Base-by-base conservation (phyloP, 805 yeast species). In the Saturnispora dispora region DNA sequence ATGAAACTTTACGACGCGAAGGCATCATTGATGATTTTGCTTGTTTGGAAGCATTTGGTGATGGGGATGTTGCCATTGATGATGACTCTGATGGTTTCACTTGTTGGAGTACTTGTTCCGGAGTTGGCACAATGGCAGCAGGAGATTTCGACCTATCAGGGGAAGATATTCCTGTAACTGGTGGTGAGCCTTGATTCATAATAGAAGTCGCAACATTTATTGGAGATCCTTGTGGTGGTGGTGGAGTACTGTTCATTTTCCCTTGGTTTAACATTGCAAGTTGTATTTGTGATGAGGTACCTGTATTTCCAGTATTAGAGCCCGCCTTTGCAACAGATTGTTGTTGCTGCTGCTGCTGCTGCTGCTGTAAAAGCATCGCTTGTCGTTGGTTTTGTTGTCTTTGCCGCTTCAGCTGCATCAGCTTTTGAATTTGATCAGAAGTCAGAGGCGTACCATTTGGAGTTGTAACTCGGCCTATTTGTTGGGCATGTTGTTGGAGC, bases 371-470 rank as follows among this genome's bases (percentile, higher is more conserved):
- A 54, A 74, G 79, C 66, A 73, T 63, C 56, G 75, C 54, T 32
- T 55, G 58, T 18, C 52, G 42, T 37, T 55, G 57, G 13, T 49
- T 53, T n/a, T 53, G 45, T 32, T 55, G 67, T 46, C 79, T 66
- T 54, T 77, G 81, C 52, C 75, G 74, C 59, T 76, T 79, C 33
- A 75, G 56, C 50, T 77, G 82, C 45, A 79, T 63, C 45, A 81
- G 60, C 55, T 77, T 80, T 58, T 81, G 85, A 13, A 81, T 63
- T 57, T 81, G 87, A 53, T 81, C 85, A 9, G 75, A 74, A 0
- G 83, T 77, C 52, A 78, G 77, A 9, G 81, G 80, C 0, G 78
- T 72, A 3, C 82, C 82, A 59, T 77, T 76, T 9, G 83, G 77
- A 1, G 76, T 70, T 0, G 78, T 70, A 4, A 80, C 72, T 35